Conservation (phyloP, 345 rosid species). For the Reutealis trisperma region DNA sequence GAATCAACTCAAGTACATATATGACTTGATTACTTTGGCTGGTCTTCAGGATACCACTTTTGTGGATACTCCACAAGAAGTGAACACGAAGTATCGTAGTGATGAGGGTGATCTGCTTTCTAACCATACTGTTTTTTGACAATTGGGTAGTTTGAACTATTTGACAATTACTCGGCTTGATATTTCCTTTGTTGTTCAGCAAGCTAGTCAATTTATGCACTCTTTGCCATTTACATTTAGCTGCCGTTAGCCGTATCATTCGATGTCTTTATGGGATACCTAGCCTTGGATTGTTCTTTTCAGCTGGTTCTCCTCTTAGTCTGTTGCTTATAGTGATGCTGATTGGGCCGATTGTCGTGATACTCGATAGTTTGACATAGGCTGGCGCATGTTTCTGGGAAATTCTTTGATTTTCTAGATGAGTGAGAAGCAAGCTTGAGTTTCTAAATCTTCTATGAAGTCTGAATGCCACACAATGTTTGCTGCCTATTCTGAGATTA, state of each 20-base stretch:
- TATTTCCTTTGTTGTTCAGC: background rate
- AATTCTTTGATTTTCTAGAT: background rate
- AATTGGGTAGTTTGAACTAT: background rate
- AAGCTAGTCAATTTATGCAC: background rate
- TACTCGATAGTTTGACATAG: background rate
- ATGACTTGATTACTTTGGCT: background rate
- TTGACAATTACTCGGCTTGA: background rate
- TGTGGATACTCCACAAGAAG: background rate
- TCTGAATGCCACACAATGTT: background rate
- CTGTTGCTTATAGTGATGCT: background rate
- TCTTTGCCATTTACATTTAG: background rate
- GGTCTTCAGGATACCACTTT: background rate
- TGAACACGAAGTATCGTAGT: background rate
- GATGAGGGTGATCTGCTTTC: background rate
- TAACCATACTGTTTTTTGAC: background rate
- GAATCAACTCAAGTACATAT: background rate
- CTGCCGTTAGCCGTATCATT: background rate
- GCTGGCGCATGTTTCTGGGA: background rate
- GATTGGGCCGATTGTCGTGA: background rate
- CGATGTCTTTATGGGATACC: background rate
- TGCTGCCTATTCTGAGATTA: no score
- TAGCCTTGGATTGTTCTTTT: background rate
- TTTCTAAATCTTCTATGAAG: background rate
- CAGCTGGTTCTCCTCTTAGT: background rate
- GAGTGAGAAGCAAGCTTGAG: background rate